Percentiles rank a stretch among this genome's conserved stretches.
Conservation (phyloP, 2,329 filamentous ascomycete genomes). For the Pseudogymnoascus sp. region DNA sequence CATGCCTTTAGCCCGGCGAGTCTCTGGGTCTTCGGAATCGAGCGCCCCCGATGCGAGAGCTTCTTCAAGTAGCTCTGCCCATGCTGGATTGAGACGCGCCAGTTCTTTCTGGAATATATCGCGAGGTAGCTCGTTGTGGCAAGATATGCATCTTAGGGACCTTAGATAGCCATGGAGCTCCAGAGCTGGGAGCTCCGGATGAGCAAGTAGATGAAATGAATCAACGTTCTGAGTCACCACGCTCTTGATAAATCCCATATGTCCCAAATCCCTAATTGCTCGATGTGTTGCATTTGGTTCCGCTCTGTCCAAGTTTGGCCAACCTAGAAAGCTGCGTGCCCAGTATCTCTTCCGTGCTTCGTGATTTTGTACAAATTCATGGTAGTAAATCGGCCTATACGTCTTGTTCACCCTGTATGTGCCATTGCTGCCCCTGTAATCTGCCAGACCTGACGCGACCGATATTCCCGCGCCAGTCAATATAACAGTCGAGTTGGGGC, state of each 20-base stretch:
- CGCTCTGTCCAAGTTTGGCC: constrained; percentile 75
- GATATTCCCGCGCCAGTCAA: constrained; percentile 85
- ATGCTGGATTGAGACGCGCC: constrained; percentile 73
- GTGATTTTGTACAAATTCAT: constrained; percentile 78
- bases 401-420: constrained; percentile 89
- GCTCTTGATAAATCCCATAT: constrained; percentile 63
- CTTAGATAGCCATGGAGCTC: constrained; percentile 91
- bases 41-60: constrained; percentile 70
- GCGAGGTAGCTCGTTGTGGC: constrained; percentile 64
- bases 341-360: constrained; percentile 89
- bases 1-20: constrained; percentile 61
- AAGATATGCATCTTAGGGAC: constrained; percentile 73
- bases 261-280: constrained; percentile 66
- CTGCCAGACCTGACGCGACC: constrained; percentile 84
- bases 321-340: constrained; percentile 90
- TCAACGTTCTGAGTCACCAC: constrained; percentile 97
- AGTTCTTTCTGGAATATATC: constrained; percentile 70
- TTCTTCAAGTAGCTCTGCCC: constrained; percentile 69
- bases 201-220: constrained; percentile 77
- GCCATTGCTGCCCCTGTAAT: constrained; percentile 84
- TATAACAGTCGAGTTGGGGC: constrained; percentile 47
- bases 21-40: constrained; percentile 66
- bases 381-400: constrained; percentile 87
- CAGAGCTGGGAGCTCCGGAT: constrained; percentile 66
- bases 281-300: constrained; percentile 72